Evolutionary conservation across 495 filamentous ascomycete species (phyloP).

Genomic region (Penicillium manginii): DNA sequence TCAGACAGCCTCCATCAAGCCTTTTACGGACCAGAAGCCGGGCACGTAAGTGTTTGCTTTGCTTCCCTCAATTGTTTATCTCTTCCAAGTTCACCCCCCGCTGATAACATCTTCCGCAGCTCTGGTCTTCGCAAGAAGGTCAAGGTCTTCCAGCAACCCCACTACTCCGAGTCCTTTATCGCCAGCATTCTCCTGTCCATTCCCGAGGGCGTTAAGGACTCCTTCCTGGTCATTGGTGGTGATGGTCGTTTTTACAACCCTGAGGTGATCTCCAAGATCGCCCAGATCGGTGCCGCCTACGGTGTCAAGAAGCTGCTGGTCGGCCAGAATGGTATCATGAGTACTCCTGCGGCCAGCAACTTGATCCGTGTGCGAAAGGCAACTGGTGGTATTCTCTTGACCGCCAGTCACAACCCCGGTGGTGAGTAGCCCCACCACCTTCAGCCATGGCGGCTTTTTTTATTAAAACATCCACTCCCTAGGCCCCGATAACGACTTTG

Average conservation of each 20-base stretch:
- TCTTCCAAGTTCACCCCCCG: slow-evolving; percentile 5
- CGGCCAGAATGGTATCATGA: slow-evolving; percentile 94
- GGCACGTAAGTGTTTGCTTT: slow-evolving; percentile 82
- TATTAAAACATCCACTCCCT: slow-evolving; percentile 2
- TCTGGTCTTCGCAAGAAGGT: slow-evolving; percentile 99
- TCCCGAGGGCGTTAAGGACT: slow-evolving; percentile 84
- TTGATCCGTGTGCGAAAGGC: slow-evolving; percentile 91
- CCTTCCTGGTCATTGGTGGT: slow-evolving; percentile 94
- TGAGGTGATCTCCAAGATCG: slow-evolving; percentile 93
- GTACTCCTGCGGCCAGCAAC: slow-evolving; percentile 93
- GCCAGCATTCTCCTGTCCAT: slow-evolving; percentile 93
- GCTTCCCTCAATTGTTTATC: slow-evolving; percentile 5
- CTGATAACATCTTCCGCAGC: slow-evolving; percentile 52
- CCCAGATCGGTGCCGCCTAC: slow-evolving; percentile 95
- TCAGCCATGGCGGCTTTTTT: background rate
- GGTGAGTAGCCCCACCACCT: slow-evolving; percentile 59
- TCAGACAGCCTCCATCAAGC: slow-evolving; percentile 73
- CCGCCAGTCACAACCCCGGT: slow-evolving; percentile 96
- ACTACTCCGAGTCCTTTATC: slow-evolving; percentile 96
- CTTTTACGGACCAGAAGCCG: slow-evolving; percentile 95
- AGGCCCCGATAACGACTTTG: slow-evolving; percentile 94
- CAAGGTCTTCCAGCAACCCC: slow-evolving; percentile 89
- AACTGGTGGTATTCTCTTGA: slow-evolving; percentile 94
- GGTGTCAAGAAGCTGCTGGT: slow-evolving; percentile 98
- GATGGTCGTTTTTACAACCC: slow-evolving; percentile 98